A percentile compares a stretch with the other conserved stretches of the same genome.
Evolutionary conservation across 257 asterid species (phyloP).

Genomic region (Przewalskia tangutica): DNA sequence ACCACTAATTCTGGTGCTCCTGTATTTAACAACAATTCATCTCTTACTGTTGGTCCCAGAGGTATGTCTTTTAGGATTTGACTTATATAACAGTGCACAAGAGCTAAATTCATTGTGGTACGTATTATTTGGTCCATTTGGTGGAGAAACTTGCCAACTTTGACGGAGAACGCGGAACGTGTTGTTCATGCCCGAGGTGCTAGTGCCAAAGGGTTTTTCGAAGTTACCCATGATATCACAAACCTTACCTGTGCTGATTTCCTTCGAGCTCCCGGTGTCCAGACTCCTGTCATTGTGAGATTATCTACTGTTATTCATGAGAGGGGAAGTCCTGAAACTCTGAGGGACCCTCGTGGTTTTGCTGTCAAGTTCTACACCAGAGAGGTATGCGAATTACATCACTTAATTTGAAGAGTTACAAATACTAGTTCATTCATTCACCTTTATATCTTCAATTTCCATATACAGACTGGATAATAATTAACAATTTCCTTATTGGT

Average conservation of each 20-base stretch:
- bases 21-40: conserved; percentile 31
- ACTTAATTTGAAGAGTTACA: not conserved
- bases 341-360: conserved; percentile 33
- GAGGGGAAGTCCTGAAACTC: conserved; percentile 30
- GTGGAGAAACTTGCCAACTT: conserved; percentile 35
- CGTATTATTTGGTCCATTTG: conserved; percentile 6
- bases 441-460: not conserved
- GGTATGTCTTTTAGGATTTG: not conserved
- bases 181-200: conserved; percentile 41
- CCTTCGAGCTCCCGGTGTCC: conserved; percentile 31
- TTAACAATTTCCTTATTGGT: not conserved
- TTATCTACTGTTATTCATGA: conserved; percentile 33
- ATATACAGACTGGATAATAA: not conserved
- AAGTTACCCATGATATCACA: conserved; percentile 27
- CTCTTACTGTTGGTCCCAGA: conserved; percentile 32
- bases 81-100: not conserved
- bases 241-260: conserved; percentile 31
- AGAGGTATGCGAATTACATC: conserved; percentile 16
- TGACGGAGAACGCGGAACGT: conserved; percentile 31
- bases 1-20: conserved; percentile 32
- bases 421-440: not conserved
- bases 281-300: conserved; percentile 31
- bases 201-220: conserved; percentile 33
- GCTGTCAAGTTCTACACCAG: conserved; percentile 37
- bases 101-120: not conserved